phyloP scores from a whole-genome alignment of 148 eudicot species.

The Diospyros kaki region DNA sequence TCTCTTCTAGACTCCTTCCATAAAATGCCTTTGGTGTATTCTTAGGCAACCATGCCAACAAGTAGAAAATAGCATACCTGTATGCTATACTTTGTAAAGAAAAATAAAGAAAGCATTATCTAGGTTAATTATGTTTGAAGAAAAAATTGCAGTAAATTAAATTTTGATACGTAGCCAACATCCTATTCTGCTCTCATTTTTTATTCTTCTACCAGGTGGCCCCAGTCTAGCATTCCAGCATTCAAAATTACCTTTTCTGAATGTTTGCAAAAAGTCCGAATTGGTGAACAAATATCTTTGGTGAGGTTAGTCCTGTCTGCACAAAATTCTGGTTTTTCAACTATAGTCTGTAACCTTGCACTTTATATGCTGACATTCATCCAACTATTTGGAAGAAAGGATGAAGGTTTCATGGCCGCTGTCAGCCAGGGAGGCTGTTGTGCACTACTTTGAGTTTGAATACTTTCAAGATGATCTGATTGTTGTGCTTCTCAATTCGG shows the following conservation, averaged over 20 bases:
- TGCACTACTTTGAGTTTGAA: slow-evolving; percentile 75
- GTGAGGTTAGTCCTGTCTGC: slow-evolving; percentile 54
- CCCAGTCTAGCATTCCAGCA: slow-evolving; percentile 64
- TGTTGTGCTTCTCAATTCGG: slow-evolving; percentile 74
- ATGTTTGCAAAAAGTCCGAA: slow-evolving; percentile 58
- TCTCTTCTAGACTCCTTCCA: too few relatives aligned
- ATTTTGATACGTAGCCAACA: too few relatives aligned
- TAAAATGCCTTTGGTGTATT: too few relatives aligned
- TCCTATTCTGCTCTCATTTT: too few relatives aligned
- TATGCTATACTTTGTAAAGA: too few relatives aligned
- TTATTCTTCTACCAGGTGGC: slow-evolving; percentile 51
- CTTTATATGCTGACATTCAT: slow-evolving; percentile 19
- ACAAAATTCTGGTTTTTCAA: neutral
- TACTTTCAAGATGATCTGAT: slow-evolving; percentile 75
- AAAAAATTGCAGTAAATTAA: too few relatives aligned
- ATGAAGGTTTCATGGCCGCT: slow-evolving; percentile 95
- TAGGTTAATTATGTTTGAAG: too few relatives aligned
- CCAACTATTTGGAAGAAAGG: slow-evolving; percentile 78
- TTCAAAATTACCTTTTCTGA: slow-evolving; percentile 60
- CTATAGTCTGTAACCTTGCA: neutral
- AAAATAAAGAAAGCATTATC: too few relatives aligned
- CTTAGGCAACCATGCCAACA: too few relatives aligned
- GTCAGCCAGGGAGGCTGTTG: slow-evolving; percentile 69
- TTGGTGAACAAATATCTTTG: slow-evolving; percentile 80
- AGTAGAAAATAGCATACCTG: too few relatives aligned